Evolutionary conservation across 345 rosid species (phyloP), one percentile per base, ranked within the genome.

Genomic region (Bretschneidera sinensis): DNA sequence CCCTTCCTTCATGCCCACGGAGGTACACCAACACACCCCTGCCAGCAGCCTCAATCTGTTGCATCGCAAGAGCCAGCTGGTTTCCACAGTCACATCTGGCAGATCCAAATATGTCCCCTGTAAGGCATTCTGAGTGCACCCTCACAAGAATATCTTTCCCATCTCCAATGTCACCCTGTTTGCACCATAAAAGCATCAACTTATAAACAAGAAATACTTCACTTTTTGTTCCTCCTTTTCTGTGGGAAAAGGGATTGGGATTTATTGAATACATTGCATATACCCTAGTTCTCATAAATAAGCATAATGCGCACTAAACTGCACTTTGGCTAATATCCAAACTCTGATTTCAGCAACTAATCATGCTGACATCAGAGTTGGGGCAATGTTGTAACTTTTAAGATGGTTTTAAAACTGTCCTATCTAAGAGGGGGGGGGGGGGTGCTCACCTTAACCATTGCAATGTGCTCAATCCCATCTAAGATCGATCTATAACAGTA

Each of bases 401-500:
- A 48, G 21, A 48, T 48, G 52, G 9, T 48, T 2, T 48, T 48
- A 19, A 48, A 48, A 1, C 1, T 6, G 21, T 18, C 52, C 33
- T 28, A 28, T 28, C 33, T 28, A 28, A 35, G 43, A 35, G 6
- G 43, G 52, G 22, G 54, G 55, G 31, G 24, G n/a, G 58, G 14
- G 20, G 24, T 60, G 22, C 75, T 74, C 71, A 92, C 98, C 65
- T 92, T 92, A 59, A 89, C 97, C 97, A 89, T 92, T 23, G 98
- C 98, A 78, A 87, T 87, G 75, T 92, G 98, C 76, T 92, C 97
- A 60, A 85, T 83, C 72, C 98, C 98, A 76, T 89, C 98, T 43
- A 89, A 70, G 52, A 83, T 49, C 31, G 97, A 92, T 70, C 72
- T 78, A 70, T 82, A 89, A 74, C 98, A 92, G 68, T 85, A 79